phyloP scores from a whole-genome alignment of 805 yeast genomes.

The Wickerhamiella alocasiicola region DNA sequence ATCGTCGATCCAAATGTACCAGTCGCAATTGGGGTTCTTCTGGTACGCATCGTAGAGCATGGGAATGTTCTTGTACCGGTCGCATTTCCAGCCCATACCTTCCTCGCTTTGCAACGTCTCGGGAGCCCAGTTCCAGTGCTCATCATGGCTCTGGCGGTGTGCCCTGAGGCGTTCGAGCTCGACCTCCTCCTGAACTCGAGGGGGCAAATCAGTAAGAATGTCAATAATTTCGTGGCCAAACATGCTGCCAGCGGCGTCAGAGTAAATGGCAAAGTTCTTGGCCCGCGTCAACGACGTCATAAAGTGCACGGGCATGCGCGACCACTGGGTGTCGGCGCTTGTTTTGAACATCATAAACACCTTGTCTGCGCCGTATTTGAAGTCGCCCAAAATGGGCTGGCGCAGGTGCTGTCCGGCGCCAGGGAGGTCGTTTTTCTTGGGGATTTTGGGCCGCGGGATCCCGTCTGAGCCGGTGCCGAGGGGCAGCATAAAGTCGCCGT shows the following conservation, averaged over 20 bases:
- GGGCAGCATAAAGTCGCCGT: background rate
- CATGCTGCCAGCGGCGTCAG: slow-evolving; percentile 26
- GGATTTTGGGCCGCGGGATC: slow-evolving; percentile 4
- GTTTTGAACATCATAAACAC: slow-evolving; percentile 30
- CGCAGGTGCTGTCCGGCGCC: slow-evolving; percentile 4
- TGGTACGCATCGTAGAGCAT: slow-evolving; percentile 29
- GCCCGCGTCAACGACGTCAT: slow-evolving; percentile 27
- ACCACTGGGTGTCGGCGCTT: slow-evolving; percentile 29
- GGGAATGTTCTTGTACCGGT: slow-evolving; percentile 30
- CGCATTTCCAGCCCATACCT: slow-evolving; percentile 28
- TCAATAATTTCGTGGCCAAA: slow-evolving; percentile 28
- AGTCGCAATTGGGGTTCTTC: slow-evolving; percentile 24
- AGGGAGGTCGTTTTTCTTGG: slow-evolving; percentile 2
- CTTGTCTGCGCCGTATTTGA: slow-evolving; percentile 13
- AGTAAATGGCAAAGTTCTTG: slow-evolving; percentile 28
- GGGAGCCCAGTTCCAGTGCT: slow-evolving; percentile 17
- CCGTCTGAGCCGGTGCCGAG: background rate
- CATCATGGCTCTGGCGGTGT: slow-evolving; percentile 15
- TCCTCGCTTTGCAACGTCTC: slow-evolving; percentile 15
- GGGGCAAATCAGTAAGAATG: slow-evolving; percentile 22
- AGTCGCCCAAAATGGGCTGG: slow-evolving; percentile 8
- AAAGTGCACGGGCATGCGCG: slow-evolving; percentile 30
- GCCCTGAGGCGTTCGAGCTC: slow-evolving; percentile 18
- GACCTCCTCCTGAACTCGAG: slow-evolving; percentile 13
- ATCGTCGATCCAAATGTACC: slow-evolving; percentile 31